These are phyloP conservation scores for Termitomyces sp. DNA, from an alignment of 768 basidiomycete genomes.

Conservation along the genomic window DNA sequence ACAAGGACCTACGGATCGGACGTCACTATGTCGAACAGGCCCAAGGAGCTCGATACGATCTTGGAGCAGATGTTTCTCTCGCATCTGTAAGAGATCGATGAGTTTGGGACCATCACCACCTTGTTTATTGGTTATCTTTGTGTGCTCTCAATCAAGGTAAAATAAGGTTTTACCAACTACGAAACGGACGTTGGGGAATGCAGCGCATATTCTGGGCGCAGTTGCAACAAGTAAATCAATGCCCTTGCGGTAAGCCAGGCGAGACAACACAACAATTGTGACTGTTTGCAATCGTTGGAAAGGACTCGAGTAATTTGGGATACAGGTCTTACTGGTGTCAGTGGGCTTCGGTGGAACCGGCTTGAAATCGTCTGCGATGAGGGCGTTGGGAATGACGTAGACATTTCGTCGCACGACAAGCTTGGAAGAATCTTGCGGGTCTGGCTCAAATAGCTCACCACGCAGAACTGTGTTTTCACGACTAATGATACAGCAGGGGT, in stretches of 20 bases:
- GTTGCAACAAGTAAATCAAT: constrained; percentile 93
- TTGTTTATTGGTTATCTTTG: constrained; percentile 24
- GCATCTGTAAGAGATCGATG: constrained; percentile 92
- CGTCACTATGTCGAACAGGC: constrained; percentile 75
- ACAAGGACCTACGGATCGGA: constrained; percentile 66
- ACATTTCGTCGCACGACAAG: constrained; percentile 56
- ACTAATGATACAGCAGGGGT: constrained; percentile 39
- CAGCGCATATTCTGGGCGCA: constrained; percentile 83
- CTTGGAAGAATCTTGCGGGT: constrained; percentile 40
- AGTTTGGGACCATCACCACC: constrained; percentile 96
- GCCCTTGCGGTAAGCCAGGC: constrained; percentile 93
- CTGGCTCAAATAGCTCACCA: constrained; percentile 67
- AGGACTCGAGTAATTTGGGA: neutral
- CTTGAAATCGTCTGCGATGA: constrained; percentile 83
- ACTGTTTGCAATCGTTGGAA: constrained; percentile 37
- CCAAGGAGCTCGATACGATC: constrained; percentile 92
- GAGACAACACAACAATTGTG: constrained; percentile 87
- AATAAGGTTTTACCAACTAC: constrained; percentile 61
- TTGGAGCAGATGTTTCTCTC: constrained; percentile 86
- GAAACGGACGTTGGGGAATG: constrained; percentile 86
- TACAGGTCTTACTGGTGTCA: constrained; percentile 53
- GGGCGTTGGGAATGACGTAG: constrained; percentile 92
- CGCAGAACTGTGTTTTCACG: constrained; percentile 97
- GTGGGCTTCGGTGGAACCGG: constrained; percentile 52
- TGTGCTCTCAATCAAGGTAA: neutral